A percentile compares a stretch with the other conserved stretches of the same genome.
These are phyloP conservation scores for Aquilaria sinensis DNA, from an alignment of 345 rosid species.

Conservation along the genomic window DNA sequence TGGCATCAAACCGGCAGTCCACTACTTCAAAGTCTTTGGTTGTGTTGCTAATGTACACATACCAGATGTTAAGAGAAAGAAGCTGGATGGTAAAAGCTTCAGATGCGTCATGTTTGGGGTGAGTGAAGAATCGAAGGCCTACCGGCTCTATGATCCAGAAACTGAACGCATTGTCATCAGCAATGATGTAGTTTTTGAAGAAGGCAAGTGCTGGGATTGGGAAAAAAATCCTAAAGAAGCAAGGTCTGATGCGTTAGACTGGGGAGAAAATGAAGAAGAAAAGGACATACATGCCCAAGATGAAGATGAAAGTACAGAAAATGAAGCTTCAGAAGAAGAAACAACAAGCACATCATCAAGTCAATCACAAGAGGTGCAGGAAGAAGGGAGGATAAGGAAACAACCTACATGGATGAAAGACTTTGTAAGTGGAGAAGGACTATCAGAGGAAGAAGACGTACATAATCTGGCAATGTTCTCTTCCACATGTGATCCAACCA, in stretches of 20 bases:
- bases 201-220: not conserved
- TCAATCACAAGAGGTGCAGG: not conserved
- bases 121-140: conserved; percentile 2
- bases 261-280: not conserved
- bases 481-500: not conserved
- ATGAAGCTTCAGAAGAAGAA: too few relatives aligned
- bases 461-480: not conserved
- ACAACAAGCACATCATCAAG: too few relatives aligned
- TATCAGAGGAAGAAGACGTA: not conserved
- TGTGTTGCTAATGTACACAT: conserved; percentile 4
- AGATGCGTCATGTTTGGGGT: not conserved
- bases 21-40: conserved; percentile 5
- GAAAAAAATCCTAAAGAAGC: not conserved
- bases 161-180: not conserved
- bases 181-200: conserved; percentile 1
- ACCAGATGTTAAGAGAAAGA: conserved; percentile 3
- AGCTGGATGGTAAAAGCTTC: not conserved
- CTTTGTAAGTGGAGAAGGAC: not conserved
- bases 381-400: not conserved
- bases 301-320: not conserved
- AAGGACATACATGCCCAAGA: not conserved
- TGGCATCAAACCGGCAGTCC: not conserved
- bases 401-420: conserved; percentile 10
- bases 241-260: not conserved
- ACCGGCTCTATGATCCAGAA: not conserved